A percentile compares a stretch with the other conserved stretches of the same genome.
Evolutionary conservation across 306 rosid species (phyloP).

Genomic region (Vicia faba): DNA sequence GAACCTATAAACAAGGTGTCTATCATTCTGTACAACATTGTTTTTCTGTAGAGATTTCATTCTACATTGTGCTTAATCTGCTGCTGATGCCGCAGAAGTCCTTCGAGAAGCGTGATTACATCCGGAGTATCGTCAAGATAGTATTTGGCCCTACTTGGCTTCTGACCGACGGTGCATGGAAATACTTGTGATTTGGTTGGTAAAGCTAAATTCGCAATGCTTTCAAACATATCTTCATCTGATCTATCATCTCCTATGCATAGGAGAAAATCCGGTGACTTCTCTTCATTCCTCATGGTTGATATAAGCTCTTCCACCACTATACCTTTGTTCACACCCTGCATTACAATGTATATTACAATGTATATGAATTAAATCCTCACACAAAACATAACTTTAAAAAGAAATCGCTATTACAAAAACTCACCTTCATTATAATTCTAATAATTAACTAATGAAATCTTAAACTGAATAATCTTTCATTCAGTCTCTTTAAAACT

Average conservation of each 20-base stretch:
- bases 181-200: slow-evolving; percentile 48
- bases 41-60: slow-evolving; percentile 33
- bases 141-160: slow-evolving; percentile 75
- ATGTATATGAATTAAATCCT: background rate
- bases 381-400: background rate
- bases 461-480: background rate
- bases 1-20: slow-evolving; percentile 37
- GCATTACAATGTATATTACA: slow-evolving; percentile 6
- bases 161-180: slow-evolving; percentile 76
- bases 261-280: slow-evolving; percentile 64
- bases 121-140: slow-evolving; percentile 66
- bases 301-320: slow-evolving; percentile 67
- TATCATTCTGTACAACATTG: slow-evolving; percentile 51
- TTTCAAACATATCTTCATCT: slow-evolving; percentile 74
- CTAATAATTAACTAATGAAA: background rate
- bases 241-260: slow-evolving; percentile 80
- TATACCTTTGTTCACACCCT: slow-evolving; percentile 78
- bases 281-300: slow-evolving; percentile 47
- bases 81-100: slow-evolving; percentile 46
- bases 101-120: slow-evolving; percentile 60
- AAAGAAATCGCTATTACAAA: too few species aligned
- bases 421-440: background rate
- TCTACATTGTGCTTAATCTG: slow-evolving; percentile 14
- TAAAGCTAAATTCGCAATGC: slow-evolving; percentile 47
- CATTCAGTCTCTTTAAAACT: background rate